Evolutionary conservation across 2,329 filamentous ascomycete genomes (phyloP).

Genomic region (Colletotrichum gloeosporioides): DNA sequence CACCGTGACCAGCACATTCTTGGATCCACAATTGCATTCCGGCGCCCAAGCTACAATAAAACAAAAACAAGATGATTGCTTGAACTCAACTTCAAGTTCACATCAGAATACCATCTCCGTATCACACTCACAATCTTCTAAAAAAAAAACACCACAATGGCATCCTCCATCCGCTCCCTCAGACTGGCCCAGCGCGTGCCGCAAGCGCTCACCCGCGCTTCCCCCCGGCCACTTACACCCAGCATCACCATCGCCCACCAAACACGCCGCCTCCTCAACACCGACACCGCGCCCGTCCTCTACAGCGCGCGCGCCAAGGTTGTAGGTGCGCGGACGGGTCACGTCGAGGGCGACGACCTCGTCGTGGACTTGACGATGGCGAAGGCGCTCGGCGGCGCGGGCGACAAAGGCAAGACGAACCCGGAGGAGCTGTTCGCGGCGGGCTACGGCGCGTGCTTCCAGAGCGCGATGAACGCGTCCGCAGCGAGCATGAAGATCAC

Average conservation of each 20-base stretch:
- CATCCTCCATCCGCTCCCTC: neutral
- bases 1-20: neutral
- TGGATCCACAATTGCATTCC: neutral
- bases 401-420: conserved; percentile 46
- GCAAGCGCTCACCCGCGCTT: neutral
- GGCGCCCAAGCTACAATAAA: neutral
- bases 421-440: conserved; percentile 53
- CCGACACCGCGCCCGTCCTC: conserved; percentile 40
- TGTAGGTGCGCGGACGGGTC: conserved; percentile 39
- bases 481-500: conserved; percentile 43
- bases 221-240: neutral
- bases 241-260: neutral
- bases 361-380: conserved; percentile 44
- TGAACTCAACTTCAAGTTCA: neutral
- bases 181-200: conserved; percentile 1
- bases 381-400: conserved; percentile 44
- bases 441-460: conserved; percentile 52
- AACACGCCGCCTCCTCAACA: conserved; percentile 37
- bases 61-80: neutral
- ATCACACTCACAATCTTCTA: no score
- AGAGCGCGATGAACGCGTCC: conserved; percentile 49
- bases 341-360: conserved; percentile 32
- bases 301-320: conserved; percentile 42
- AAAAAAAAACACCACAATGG: neutral
- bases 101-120: neutral